These are phyloP conservation scores for Scenedesmus sp. DNA, from an alignment of 163 green algal genomes.

Conservation along the genomic window DNA sequence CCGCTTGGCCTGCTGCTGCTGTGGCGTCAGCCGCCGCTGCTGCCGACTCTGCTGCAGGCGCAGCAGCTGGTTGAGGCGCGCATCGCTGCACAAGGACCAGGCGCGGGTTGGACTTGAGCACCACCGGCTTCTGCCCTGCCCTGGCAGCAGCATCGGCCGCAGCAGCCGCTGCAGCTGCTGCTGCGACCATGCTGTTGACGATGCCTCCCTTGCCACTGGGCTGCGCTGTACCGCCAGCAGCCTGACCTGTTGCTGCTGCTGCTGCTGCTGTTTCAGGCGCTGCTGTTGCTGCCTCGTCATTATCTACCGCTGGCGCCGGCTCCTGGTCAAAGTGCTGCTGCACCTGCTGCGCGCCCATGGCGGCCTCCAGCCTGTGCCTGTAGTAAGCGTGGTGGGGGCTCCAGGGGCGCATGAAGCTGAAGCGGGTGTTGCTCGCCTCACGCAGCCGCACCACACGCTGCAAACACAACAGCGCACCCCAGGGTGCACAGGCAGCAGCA, in stretches of 20 bases:
- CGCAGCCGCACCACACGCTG: constrained; percentile 74
- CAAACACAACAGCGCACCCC: constrained; percentile 17
- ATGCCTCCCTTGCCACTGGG: not conserved
- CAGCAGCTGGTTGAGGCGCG: not conserved
- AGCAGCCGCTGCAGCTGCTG: constrained; percentile 3
- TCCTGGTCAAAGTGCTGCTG: constrained; percentile 35
- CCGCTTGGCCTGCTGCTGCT: not conserved
- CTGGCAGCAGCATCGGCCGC: constrained; percentile 2
- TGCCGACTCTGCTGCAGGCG: not conserved
- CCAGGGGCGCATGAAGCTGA: constrained; percentile 80
- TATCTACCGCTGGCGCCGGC: not conserved
- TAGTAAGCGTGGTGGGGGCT: constrained; percentile 79
- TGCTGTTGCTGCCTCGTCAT: constrained; percentile 14
- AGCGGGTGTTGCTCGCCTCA: constrained; percentile 75
- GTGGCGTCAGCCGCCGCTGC: constrained; percentile 4
- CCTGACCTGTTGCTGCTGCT: constrained; percentile 31
- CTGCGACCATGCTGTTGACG: not conserved
- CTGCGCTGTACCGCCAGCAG: not conserved
- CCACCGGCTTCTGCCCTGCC: not conserved
- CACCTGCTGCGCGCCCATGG: not conserved
- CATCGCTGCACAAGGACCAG: not conserved
- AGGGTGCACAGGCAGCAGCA: constrained; percentile 18
- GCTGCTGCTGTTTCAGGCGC: constrained; percentile 6
- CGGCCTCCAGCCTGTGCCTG: constrained; percentile 48
- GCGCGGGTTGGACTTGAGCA: constrained; percentile 38